These are phyloP conservation scores for Penicillium sp. DNA, from an alignment of 2,329 filamentous ascomycete genomes.

Conservation along the genomic window DNA sequence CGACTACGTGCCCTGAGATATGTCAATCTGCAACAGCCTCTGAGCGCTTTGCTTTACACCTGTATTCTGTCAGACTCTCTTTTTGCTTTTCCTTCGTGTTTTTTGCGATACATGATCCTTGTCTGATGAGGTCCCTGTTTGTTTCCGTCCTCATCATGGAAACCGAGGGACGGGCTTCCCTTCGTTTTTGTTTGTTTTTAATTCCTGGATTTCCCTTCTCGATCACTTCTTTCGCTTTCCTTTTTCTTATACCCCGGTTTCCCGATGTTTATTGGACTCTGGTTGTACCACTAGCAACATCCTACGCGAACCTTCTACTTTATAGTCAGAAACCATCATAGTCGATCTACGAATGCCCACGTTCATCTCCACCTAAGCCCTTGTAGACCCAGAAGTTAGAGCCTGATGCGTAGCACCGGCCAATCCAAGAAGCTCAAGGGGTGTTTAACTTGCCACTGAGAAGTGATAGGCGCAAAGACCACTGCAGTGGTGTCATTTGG, in stretches of 20 bases:
- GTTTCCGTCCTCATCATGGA: conserved; percentile 5
- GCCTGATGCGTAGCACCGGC: not conserved
- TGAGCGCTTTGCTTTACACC: conserved; percentile 18
- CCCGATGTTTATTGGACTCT: conserved; percentile 30
- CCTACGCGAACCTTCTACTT: conserved; percentile 16
- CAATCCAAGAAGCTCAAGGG: not conserved
- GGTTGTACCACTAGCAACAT: conserved; percentile 27
- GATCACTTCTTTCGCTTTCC: conserved; percentile 2
- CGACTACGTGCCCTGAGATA: conserved; percentile 27
- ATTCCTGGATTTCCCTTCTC: conserved; percentile 3
- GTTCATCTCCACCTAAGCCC: not conserved
- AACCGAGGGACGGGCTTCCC: conserved; percentile 17
- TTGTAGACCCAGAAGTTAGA: not conserved
- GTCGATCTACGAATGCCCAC: conserved; percentile 2
- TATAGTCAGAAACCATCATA: conserved; percentile 17
- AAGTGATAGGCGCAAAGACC: not conserved
- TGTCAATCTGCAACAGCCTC: conserved; percentile 19
- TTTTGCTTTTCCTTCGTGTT: conserved; percentile 7
- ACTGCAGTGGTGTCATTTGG: not conserved
- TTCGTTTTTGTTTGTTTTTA: conserved; percentile 7
- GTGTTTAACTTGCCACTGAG: not conserved
- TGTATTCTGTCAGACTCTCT: conserved; percentile 11
- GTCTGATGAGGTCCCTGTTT: conserved; percentile 12
- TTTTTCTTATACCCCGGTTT: conserved; percentile 29
- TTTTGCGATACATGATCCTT: conserved; percentile 18